Percentiles rank a stretch among this genome's conserved stretches.
Conservation (phyloP, 1,284 basidiomycete species). For the Tylopilus orsonianus region DNA sequence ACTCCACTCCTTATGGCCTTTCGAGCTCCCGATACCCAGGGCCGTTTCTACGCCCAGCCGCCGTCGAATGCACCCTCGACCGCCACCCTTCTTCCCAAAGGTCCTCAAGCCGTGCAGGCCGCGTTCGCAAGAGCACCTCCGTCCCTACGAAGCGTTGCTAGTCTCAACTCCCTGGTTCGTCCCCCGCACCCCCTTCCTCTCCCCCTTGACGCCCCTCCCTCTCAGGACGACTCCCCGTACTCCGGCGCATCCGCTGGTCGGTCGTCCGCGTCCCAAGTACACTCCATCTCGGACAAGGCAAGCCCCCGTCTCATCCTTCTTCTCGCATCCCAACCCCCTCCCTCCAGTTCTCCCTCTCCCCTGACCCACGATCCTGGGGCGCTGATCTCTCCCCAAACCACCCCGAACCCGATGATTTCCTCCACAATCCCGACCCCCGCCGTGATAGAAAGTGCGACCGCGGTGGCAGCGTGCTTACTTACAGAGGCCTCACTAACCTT, state of each 20-base stretch:
- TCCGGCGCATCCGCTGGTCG: slow-evolving; percentile 30
- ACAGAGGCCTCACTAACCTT: slow-evolving; percentile 71
- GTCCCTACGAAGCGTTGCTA: slow-evolving; percentile 40
- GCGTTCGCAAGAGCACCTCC: slow-evolving; percentile 44
- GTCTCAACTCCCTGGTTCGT: slow-evolving; percentile 44
- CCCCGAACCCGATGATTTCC: slow-evolving; percentile 65
- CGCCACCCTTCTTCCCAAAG: slow-evolving; percentile 50
- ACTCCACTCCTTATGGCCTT: slow-evolving; percentile 22
- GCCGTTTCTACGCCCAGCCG: slow-evolving; percentile 34
- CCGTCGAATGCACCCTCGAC: slow-evolving; percentile 49
- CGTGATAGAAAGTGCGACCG: slow-evolving; percentile 63
- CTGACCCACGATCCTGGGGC: slow-evolving; percentile 69
- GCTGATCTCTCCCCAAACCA: slow-evolving; percentile 58
- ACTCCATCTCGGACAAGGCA: slow-evolving; percentile 52
- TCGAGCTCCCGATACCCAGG: slow-evolving; percentile 22
- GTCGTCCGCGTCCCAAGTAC: slow-evolving; percentile 21
- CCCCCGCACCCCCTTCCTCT: neutral
- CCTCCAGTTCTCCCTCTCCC: slow-evolving; percentile 65
- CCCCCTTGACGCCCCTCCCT: slow-evolving; percentile 8
- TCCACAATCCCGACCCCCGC: slow-evolving; percentile 75
- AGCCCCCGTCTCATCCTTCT: neutral
- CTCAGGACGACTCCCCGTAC: slow-evolving; percentile 49
- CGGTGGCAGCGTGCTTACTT: slow-evolving; percentile 67
- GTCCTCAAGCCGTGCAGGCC: slow-evolving; percentile 41
- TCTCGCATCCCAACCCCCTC: slow-evolving; percentile 2